Evolutionary conservation across 2,329 filamentous ascomycete genomes (phyloP).

Genomic region (Paracorniculantispora psalliotae): DNA sequence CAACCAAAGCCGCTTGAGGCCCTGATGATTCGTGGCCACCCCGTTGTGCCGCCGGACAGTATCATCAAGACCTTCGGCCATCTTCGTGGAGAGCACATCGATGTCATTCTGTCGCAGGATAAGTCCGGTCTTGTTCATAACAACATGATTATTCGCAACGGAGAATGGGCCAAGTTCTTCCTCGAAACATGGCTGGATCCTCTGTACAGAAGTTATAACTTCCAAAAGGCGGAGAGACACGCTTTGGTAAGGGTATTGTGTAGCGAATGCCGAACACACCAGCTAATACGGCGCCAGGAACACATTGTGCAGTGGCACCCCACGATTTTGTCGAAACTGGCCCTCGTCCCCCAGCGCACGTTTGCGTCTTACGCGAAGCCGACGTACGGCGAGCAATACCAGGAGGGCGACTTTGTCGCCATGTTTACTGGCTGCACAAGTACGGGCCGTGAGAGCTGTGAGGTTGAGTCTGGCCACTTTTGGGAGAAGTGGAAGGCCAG

Average conservation of each 20-base stretch:
- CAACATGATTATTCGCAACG: conserved; percentile 75
- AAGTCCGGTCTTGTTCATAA: conserved; percentile 68
- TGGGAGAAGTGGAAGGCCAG: conserved; percentile 42
- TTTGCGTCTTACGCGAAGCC: conserved; percentile 71
- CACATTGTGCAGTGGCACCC: conserved; percentile 95
- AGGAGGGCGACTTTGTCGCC: conserved; percentile 80
- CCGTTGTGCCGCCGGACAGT: conserved; percentile 90
- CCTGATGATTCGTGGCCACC: conserved; percentile 77
- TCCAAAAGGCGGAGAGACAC: conserved; percentile 89
- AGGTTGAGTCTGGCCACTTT: conserved; percentile 59
- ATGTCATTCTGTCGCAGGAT: conserved; percentile 82
- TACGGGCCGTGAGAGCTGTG: conserved; percentile 56
- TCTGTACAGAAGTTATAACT: conserved; percentile 89
- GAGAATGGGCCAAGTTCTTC: conserved; percentile 90
- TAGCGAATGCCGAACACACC: background rate
- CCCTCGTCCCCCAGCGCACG: conserved; percentile 77
- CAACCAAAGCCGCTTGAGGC: conserved; percentile 61
- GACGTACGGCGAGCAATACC: conserved; percentile 59
- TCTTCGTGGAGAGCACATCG: conserved; percentile 70
- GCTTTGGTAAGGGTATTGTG: conserved; percentile 61
- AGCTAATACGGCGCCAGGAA: conserved; percentile 51
- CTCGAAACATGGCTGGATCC: conserved; percentile 96
- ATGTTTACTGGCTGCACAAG: conserved; percentile 70
- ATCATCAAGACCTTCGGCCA: conserved; percentile 93
- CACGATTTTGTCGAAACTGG: conserved; percentile 85